phyloP scores from a whole-genome alignment of 768 basidiomycete species.

The Pleurotus ostreatus region DNA sequence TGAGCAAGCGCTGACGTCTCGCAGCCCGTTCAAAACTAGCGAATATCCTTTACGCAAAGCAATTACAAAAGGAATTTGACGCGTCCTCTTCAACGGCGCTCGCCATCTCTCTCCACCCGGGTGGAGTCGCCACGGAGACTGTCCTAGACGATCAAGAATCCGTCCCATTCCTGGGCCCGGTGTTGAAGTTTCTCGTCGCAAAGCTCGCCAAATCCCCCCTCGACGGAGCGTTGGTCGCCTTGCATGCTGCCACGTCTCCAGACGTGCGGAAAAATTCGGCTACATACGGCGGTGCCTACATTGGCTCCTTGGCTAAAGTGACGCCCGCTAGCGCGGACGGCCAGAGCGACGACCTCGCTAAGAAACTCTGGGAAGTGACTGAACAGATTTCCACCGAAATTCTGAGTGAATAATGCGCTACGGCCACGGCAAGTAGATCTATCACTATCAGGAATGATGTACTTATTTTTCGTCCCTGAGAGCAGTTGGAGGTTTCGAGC shows the following conservation, averaged over 20 bases:
- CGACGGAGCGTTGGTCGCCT: conserved; percentile 1
- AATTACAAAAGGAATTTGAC: conserved; percentile 35
- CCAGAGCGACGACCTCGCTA: not conserved
- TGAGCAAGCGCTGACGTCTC: not conserved
- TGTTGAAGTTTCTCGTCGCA: not conserved
- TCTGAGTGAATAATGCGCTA: not conserved
- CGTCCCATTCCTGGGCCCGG: not conserved
- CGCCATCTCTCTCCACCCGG: conserved; percentile 1
- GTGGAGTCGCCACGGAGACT: conserved; percentile 3
- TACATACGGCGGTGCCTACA: not conserved
- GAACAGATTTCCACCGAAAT: not conserved
- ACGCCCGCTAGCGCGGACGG: not conserved
- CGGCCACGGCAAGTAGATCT: too few species aligned
- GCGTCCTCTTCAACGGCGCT: conserved; percentile 15
- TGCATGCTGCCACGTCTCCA: conserved; percentile 5
- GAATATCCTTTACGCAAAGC: conserved; percentile 32
- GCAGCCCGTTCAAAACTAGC: conserved; percentile 38
- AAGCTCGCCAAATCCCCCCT: conserved; percentile 6
- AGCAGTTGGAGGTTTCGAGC: too few species aligned
- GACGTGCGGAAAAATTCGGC: not conserved
- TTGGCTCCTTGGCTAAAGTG: not conserved
- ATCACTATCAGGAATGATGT: too few species aligned
- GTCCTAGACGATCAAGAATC: not conserved
- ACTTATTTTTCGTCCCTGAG: too few species aligned
- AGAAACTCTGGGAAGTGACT: conserved; percentile 5